Evolutionary conservation across 2,329 filamentous ascomycete species (phyloP).

Genomic region (Epichloe gansuensis): DNA sequence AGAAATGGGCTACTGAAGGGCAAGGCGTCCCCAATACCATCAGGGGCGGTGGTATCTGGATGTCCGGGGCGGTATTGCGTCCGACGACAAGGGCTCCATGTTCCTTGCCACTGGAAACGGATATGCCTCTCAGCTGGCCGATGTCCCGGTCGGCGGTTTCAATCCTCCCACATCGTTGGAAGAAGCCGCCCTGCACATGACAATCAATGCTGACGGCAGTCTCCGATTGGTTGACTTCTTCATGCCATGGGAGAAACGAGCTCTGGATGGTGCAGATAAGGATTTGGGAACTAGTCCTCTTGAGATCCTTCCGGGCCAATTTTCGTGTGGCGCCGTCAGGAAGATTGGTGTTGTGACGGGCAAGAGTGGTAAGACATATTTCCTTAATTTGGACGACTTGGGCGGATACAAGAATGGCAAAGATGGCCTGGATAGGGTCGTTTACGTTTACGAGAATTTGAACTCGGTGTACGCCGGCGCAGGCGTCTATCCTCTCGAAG

Average conservation of each 20-base stretch:
- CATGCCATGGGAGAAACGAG: slow-evolving; percentile 39
- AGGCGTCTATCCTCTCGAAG: slow-evolving; percentile 35
- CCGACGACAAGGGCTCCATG: slow-evolving; percentile 27
- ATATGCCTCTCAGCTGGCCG: slow-evolving; percentile 27
- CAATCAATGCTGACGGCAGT: slow-evolving; percentile 27
- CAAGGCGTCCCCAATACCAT: slow-evolving; percentile 24
- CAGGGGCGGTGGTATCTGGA: slow-evolving; percentile 32
- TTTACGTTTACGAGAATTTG: slow-evolving; percentile 31
- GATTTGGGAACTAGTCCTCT: slow-evolving; percentile 37
- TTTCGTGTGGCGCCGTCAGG: slow-evolving; percentile 30
- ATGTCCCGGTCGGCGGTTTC: slow-evolving; percentile 25
- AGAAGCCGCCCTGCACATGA: slow-evolving; percentile 33
- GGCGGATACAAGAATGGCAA: slow-evolving; percentile 27
- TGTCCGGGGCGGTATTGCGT: slow-evolving; percentile 28
- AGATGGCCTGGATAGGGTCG: slow-evolving; percentile 27
- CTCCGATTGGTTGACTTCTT: slow-evolving; percentile 39
- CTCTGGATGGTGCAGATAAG: slow-evolving; percentile 36
- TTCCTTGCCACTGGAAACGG: slow-evolving; percentile 28
- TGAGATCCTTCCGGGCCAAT: slow-evolving; percentile 28
- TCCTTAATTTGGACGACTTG: slow-evolving; percentile 28
- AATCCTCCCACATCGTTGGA: slow-evolving; percentile 29
- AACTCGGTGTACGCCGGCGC: slow-evolving; percentile 35
- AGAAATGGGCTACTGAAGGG: slow-evolving; percentile 29
- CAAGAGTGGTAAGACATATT: slow-evolving; percentile 38
- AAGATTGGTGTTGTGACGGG: slow-evolving; percentile 38